These are phyloP conservation scores for Dendrobium chrysotoxum DNA, from an alignment of 106 monocot species.

Conservation along the genomic window DNA sequence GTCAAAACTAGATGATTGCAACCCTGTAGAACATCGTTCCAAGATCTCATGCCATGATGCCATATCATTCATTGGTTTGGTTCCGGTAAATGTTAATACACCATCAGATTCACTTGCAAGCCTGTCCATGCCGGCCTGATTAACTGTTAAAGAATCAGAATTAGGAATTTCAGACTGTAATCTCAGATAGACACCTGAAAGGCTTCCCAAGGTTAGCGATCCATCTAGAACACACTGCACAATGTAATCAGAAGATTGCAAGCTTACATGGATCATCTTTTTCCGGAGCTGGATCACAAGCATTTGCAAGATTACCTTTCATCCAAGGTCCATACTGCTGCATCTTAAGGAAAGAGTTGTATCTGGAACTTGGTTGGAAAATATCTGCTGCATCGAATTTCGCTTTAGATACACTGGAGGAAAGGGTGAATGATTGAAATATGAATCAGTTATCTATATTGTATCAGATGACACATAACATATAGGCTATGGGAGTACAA, in stretches of 20 bases:
- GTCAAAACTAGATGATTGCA: conserved; percentile 6
- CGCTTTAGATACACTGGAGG: conserved; percentile 96
- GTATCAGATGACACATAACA: conserved; percentile 23
- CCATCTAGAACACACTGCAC: not conserved
- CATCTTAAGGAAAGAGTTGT: conserved; percentile 87
- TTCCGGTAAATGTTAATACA: not conserved
- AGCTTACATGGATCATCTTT: conserved; percentile 29
- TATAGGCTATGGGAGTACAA: conserved; percentile 7
- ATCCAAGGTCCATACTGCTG: conserved; percentile 56
- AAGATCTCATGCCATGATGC: not conserved
- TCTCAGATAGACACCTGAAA: conserved; percentile 1
- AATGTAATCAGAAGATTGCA: not conserved
- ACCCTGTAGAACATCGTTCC: not conserved
- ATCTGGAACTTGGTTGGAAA: conserved; percentile 82
- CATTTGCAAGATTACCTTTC: conserved; percentile 12
- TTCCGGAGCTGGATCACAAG: conserved; percentile 16
- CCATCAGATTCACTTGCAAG: not conserved
- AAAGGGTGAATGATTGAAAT: conserved; percentile 64
- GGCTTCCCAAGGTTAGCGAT: not conserved
- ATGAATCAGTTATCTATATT: conserved; percentile 57
- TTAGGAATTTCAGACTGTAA: not conserved
- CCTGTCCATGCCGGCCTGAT: not conserved
- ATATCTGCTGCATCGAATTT: conserved; percentile 99
- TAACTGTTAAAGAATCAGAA: conserved; percentile 3
- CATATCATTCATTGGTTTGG: conserved; percentile 1